These are phyloP conservation scores for Allium cepa DNA, from an alignment of 106 monocot genomes.

Conservation along the genomic window DNA sequence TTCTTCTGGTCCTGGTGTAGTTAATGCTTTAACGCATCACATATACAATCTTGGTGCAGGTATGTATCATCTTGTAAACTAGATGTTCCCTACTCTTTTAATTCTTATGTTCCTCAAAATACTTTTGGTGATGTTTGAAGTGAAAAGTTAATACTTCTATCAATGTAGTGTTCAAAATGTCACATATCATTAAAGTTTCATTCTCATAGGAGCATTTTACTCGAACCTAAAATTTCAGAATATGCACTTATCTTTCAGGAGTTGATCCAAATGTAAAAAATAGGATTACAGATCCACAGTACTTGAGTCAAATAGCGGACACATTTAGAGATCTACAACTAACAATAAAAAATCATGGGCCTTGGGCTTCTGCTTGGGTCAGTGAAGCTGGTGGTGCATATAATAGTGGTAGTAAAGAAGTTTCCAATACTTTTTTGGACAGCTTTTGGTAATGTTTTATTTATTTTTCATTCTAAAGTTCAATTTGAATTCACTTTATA, in stretches of 20 bases:
- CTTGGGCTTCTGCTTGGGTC: conserved; percentile 94
- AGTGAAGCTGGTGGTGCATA: conserved; percentile 92
- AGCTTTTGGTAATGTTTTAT: conserved; percentile 73
- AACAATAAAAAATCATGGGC: conserved; percentile 56
- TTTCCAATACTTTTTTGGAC: conserved; percentile 75
- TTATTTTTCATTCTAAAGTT: not conserved
- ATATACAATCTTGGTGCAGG: conserved; percentile 93
- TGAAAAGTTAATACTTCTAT: no score
- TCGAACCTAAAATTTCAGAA: no score
- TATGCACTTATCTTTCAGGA: conserved; percentile 31
- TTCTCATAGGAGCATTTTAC: no score
- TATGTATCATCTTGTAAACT: conserved; percentile 3
- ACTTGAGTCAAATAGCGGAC: conserved; percentile 39
- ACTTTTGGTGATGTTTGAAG: no score
- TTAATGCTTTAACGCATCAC: conserved; percentile 75
- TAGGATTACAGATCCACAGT: conserved; percentile 55
- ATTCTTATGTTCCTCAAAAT: no score
- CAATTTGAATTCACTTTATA: not conserved
- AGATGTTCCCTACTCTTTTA: not conserved
- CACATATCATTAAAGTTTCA: no score
- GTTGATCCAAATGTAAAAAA: conserved; percentile 46
- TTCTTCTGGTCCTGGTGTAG: conserved; percentile 52
- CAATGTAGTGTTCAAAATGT: no score
- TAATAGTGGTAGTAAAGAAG: conserved; percentile 70
- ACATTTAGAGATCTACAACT: conserved; percentile 61